Evolutionary conservation across 2,329 filamentous ascomycete genomes (phyloP).

Genomic region (Aurifilum marmelostoma): DNA sequence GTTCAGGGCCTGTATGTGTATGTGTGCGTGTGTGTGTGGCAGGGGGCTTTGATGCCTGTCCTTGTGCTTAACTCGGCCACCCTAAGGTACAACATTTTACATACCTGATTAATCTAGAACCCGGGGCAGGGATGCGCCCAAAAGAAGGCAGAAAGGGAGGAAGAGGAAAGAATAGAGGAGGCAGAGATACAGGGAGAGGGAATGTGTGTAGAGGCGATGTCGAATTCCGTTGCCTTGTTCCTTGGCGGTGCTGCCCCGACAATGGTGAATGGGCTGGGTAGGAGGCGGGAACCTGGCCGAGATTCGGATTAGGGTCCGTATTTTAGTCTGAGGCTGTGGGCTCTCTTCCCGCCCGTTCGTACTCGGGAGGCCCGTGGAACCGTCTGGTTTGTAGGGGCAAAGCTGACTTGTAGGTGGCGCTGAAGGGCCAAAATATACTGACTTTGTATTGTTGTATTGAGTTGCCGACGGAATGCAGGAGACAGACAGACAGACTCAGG

Average conservation of each 20-base stretch:
- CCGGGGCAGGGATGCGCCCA: too few relatives aligned
- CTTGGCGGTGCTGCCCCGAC: background rate
- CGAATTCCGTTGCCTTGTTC: background rate
- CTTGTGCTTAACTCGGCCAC: background rate
- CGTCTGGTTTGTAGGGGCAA: background rate
- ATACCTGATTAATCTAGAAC: background rate
- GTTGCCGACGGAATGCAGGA: background rate
- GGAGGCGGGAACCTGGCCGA: slow-evolving; percentile 6
- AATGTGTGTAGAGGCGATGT: background rate
- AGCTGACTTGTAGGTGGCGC: background rate
- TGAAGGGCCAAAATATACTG: background rate
- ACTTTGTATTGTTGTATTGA: background rate
- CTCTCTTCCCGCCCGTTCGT: background rate
- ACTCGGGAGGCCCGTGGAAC: background rate
- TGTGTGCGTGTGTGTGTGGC: too few relatives aligned
- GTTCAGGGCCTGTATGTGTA: background rate
- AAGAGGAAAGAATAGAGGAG: background rate
- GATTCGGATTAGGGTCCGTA: slow-evolving; percentile 4
- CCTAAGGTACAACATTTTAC: background rate
- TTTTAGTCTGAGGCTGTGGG: background rate
- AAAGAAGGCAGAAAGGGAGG: background rate
- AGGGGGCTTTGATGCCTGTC: background rate
- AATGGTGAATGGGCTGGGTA: background rate
- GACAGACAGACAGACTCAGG: too few relatives aligned
- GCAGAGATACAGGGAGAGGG: background rate